These are phyloP conservation scores for Vitis hybrid DNA, from an alignment of 177 flowering plant species.

Conservation along the genomic window DNA sequence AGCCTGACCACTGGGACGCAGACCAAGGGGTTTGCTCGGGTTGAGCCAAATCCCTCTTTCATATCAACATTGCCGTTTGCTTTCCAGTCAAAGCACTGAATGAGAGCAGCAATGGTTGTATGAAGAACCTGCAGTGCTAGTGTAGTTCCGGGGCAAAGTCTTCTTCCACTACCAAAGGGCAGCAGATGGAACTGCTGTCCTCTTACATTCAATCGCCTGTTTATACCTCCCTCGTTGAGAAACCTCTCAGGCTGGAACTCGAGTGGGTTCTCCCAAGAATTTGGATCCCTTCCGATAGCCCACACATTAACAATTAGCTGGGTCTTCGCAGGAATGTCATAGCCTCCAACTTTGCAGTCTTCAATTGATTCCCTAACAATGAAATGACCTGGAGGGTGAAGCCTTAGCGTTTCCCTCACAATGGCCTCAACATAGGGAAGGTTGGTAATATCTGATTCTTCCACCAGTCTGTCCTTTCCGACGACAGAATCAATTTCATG, in stretches of 20 bases:
- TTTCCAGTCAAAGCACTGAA: conserved; percentile 22
- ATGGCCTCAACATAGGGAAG: conserved; percentile 36
- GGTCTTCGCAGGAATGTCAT: conserved; percentile 19
- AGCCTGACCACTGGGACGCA: no score
- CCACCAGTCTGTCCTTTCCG: conserved; percentile 22
- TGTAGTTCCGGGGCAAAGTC: conserved; percentile 35
- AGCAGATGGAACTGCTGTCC: conserved; percentile 28
- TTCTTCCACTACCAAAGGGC: conserved; percentile 40
- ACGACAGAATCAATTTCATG: conserved; percentile 28
- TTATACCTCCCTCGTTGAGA: conserved; percentile 22
- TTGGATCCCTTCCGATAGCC: conserved; percentile 34
- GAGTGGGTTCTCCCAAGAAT: conserved; percentile 24
- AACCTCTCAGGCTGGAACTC: conserved; percentile 37
- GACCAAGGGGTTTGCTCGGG: no score
- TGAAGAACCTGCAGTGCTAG: conserved; percentile 29
- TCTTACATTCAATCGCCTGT: conserved; percentile 30
- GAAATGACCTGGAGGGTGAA: conserved; percentile 34
- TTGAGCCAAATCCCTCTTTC: no score
- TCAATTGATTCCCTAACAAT: conserved; percentile 35
- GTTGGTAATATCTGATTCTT: conserved; percentile 35
- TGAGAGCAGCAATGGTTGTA: conserved; percentile 18
- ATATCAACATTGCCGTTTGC: no score
- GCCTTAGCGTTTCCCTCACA: conserved; percentile 29
- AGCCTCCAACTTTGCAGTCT: conserved; percentile 28
- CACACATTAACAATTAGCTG: conserved; percentile 26